Evolutionary conservation across 495 filamentous ascomycete genomes (phyloP).

Genomic region (Jackrogersella minutella): DNA sequence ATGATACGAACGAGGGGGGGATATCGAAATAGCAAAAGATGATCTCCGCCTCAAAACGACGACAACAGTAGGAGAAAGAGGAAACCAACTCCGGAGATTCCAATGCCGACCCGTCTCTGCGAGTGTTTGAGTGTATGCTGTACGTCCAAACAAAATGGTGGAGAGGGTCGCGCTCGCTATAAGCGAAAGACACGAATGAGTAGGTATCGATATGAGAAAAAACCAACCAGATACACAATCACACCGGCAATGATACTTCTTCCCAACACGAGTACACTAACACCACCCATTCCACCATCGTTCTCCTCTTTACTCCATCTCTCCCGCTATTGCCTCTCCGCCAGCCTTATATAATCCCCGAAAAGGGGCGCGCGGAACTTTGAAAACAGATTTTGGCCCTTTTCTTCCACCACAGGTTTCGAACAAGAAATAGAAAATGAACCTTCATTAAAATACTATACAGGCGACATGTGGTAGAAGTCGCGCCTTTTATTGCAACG

Average conservation of each 20-base stretch:
- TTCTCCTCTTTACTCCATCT: conserved; percentile 26
- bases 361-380: conserved; percentile 18
- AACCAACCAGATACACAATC: conserved; percentile 35
- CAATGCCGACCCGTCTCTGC: conserved; percentile 42
- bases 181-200: conserved; percentile 42
- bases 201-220: conserved; percentile 36
- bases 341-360: conserved; percentile 24
- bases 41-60: conserved; percentile 34
- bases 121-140: conserved; percentile 25
- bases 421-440: conserved; percentile 37
- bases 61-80: conserved; percentile 34
- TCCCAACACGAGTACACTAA: conserved; percentile 20
- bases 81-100: conserved; percentile 41
- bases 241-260: conserved; percentile 13
- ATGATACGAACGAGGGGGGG: conserved; percentile 43
- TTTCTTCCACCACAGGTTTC: conserved; percentile 35
- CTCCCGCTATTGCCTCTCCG: conserved; percentile 4
- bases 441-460: conserved; percentile 45
- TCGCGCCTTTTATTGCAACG: conserved; percentile 30
- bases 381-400: conserved; percentile 28
- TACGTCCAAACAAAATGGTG: conserved; percentile 35
- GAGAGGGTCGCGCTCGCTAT: conserved; percentile 35
- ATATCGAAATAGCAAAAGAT: conserved; percentile 38
- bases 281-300: conserved; percentile 22
- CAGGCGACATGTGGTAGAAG: conserved; percentile 36